Evolutionary conservation across 805 yeast species (phyloP).

Genomic region (Teunomyces kruisii): DNA sequence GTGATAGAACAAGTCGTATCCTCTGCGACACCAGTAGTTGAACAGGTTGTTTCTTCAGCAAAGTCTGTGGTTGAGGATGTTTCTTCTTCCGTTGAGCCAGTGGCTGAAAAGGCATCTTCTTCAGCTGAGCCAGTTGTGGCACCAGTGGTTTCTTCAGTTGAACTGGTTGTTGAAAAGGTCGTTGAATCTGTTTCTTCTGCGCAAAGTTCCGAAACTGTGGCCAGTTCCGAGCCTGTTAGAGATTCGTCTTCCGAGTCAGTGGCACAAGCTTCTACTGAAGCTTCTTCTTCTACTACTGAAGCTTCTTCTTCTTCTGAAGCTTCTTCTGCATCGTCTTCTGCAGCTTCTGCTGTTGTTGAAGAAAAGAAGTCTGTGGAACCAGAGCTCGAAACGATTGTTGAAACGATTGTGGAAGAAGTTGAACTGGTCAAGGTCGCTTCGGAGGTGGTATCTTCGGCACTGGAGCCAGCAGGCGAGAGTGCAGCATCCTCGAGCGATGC

Average conservation of each 20-base stretch:
- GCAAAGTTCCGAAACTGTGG: too few relatives aligned
- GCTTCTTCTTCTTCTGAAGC: not conserved
- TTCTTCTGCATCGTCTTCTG: not conserved
- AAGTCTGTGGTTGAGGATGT: slow-evolving; percentile 1
- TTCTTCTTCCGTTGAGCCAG: not conserved
- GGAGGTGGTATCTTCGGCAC: too few relatives aligned
- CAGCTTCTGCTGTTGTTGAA: not conserved
- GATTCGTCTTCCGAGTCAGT: too few relatives aligned
- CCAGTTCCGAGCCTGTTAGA: too few relatives aligned
- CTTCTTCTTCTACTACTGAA: not conserved
- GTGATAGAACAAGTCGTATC: not conserved
- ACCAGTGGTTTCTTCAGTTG: not conserved
- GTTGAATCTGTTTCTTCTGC: slow-evolving; percentile 4
- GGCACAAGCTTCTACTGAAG: too few relatives aligned
- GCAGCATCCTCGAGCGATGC: too few relatives aligned
- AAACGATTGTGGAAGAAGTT: too few relatives aligned
- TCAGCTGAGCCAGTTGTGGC: slow-evolving; percentile 6
- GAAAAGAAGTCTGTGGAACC: not conserved
- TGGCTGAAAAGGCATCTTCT: not conserved
- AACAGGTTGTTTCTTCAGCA: slow-evolving; percentile 3
- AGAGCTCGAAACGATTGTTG: too few relatives aligned
- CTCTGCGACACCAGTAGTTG: too few relatives aligned
- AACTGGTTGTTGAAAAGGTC: slow-evolving; percentile 5
- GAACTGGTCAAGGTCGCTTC: too few relatives aligned
- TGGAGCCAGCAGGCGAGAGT: too few relatives aligned